phyloP scores from a whole-genome alignment of 208 protist genomes.

The Herpetomonas tarakana region DNA sequence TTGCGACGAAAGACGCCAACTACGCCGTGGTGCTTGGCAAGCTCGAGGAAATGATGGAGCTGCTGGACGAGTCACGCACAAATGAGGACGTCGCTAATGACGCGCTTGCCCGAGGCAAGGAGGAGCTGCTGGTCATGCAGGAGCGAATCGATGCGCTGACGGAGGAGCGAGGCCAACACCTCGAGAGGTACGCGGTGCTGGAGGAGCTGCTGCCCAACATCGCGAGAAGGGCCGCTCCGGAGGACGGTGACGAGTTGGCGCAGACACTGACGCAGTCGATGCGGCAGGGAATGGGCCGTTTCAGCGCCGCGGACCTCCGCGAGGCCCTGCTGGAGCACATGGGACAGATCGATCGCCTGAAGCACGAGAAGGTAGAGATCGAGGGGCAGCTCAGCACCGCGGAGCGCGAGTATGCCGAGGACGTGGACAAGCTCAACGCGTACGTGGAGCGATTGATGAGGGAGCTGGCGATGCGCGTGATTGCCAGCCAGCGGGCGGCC shows the following conservation, averaged over 20 bases:
- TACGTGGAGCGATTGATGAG: constrained; percentile 11
- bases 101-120: not conserved
- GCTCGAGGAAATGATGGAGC: constrained; percentile 33
- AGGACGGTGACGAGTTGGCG: constrained; percentile 2
- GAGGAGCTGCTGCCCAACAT: constrained; percentile 10
- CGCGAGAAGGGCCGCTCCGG: not conserved
- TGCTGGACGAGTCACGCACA: constrained; percentile 30
- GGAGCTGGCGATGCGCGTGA: constrained; percentile 14
- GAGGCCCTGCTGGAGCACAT: constrained; percentile 6
- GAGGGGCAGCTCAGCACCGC: constrained; percentile 4
- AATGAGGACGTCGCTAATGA: constrained; percentile 10
- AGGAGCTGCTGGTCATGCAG: not conserved
- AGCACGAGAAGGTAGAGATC: constrained; percentile 4
- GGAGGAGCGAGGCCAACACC: not conserved
- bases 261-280: too few relatives aligned
- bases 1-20: constrained; percentile 17
- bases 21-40: constrained; percentile 26
- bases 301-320: not conserved
- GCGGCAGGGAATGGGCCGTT: too few relatives aligned
- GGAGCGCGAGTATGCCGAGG: not conserved
- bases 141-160: not conserved
- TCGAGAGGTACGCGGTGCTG: not conserved
- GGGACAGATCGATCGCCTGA: constrained; percentile 1
- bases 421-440: constrained; percentile 5
- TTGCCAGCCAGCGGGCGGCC: constrained; percentile 25